A percentile compares a stretch with the other conserved stretches of the same genome.
Conservation (phyloP, 2,329 filamentous ascomycete genomes). For the Penicillium sp. region DNA sequence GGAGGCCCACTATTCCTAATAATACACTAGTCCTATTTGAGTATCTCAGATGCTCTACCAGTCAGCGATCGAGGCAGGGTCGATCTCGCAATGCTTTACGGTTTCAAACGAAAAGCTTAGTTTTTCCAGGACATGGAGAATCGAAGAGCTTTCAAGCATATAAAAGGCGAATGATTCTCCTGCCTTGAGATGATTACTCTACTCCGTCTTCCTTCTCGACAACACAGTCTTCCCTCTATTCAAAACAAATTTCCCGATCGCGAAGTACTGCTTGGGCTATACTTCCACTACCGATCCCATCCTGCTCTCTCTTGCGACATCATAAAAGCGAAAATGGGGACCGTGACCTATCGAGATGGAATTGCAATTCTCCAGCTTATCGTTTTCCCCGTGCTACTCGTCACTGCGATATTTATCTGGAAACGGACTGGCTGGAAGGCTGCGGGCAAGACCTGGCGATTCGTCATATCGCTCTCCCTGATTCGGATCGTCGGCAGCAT, state of each 20-base stretch:
- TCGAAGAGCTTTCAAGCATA: too few species aligned
- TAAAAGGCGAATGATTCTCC: neutral
- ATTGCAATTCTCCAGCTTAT: constrained; percentile 39
- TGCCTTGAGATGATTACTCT: neutral
- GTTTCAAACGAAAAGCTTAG: neutral
- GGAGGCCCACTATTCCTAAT: neutral
- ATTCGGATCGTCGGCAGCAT: constrained; percentile 36
- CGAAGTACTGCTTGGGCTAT: neutral
- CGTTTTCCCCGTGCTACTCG: constrained; percentile 33
- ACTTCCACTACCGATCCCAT: neutral
- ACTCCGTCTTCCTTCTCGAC: neutral
- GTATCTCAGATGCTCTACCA: constrained; percentile 6
- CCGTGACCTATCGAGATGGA: constrained; percentile 32
- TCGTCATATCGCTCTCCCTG: constrained; percentile 33
- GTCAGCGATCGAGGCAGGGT: neutral
- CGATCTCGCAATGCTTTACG: neutral
- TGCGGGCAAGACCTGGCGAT: constrained; percentile 36
- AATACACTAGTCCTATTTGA: neutral
- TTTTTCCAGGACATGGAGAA: neutral
- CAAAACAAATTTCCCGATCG: too few species aligned
- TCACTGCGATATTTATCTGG: constrained; percentile 33
- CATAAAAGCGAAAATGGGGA: constrained; percentile 18
- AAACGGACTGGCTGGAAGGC: constrained; percentile 32
- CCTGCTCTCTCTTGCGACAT: neutral
- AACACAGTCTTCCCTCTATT: neutral